phyloP scores from a whole-genome alignment of 2,329 filamentous ascomycete species.

The Pochonia chlamydosporia region DNA sequence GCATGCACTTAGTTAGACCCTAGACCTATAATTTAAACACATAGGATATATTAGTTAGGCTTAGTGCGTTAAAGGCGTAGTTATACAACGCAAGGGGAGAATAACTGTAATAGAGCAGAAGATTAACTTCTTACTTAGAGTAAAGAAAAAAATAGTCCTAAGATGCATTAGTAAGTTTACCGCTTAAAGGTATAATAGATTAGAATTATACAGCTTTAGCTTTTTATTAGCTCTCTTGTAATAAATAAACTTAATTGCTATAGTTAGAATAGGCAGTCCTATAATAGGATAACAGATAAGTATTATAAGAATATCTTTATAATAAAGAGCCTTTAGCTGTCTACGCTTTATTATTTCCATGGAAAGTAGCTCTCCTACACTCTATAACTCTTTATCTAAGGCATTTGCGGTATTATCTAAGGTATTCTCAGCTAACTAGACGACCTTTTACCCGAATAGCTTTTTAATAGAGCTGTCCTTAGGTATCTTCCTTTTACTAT shows the following conservation, averaged over 20 bases:
- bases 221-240: conserved; percentile 23
- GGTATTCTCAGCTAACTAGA: too few species aligned
- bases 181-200: neutral
- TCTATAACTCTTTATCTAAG: conserved; percentile 15
- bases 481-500: conserved; percentile 19
- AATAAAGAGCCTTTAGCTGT: conserved; percentile 22
- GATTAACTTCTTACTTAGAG: conserved; percentile 18
- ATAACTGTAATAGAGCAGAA: conserved; percentile 17
- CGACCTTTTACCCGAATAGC: conserved; percentile 19
- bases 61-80: conserved; percentile 17
- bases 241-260: conserved; percentile 24
- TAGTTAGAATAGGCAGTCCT: conserved; percentile 14
- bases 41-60: conserved; percentile 13
- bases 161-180: too few species aligned
- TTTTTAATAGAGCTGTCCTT: conserved; percentile 19
- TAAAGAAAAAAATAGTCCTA: conserved; percentile 24
- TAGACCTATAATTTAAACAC: conserved; percentile 14
- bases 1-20: conserved; percentile 12
- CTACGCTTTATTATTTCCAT: conserved; percentile 6
- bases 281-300: conserved; percentile 19
- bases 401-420: too few species aligned
- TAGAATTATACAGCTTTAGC: conserved; percentile 19
- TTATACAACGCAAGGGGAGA: conserved; percentile 16
- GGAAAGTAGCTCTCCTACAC: conserved; percentile 16
- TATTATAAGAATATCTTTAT: conserved; percentile 24